phyloP scores from a whole-genome alignment of 164 flowering plant species.

The Kingdonia uniflora region DNA sequence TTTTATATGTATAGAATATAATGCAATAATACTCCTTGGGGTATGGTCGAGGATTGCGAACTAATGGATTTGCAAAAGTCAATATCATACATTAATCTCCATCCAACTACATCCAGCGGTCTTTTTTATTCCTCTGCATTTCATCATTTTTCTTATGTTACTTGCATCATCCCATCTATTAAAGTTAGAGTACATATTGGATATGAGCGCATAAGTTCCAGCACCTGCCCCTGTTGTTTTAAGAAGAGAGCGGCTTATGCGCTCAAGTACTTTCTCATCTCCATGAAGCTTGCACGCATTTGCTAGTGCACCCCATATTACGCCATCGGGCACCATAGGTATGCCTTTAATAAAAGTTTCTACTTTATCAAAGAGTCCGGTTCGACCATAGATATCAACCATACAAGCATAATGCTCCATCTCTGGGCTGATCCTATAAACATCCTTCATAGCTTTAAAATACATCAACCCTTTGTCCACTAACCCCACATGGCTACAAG shows the following conservation, averaged over 20 bases:
- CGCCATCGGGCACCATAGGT: conserved; percentile 29
- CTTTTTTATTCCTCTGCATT: conserved; percentile 17
- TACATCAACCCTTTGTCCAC: conserved; percentile 26
- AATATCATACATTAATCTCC: conserved; percentile 12
- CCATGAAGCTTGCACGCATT: conserved; percentile 28
- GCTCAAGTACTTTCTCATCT: conserved; percentile 17
- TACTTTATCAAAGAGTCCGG: conserved; percentile 28
- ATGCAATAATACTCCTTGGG: too few relatives aligned
- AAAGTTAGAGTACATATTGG: conserved; percentile 26
- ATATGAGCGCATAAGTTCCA: conserved; percentile 24
- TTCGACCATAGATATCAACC: conserved; percentile 38
- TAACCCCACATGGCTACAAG: conserved; percentile 36
- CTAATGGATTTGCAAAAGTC: too few relatives aligned
- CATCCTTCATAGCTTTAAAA: conserved; percentile 19
- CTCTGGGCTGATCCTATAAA: conserved; percentile 17
- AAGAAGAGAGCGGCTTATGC: conserved; percentile 10
- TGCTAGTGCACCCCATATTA: conserved; percentile 32
- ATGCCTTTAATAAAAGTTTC: conserved; percentile 16
- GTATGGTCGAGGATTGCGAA: too few relatives aligned
- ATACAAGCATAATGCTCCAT: conserved; percentile 36
- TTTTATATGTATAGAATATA: too few relatives aligned
- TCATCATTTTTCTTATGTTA: conserved; percentile 21
- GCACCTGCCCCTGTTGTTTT: conserved; percentile 19
- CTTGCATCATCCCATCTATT: conserved; percentile 25
- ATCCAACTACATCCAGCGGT: conserved; percentile 30